Evolutionary conservation across 352 stramenopile species (phyloP), one percentile per base, ranked within the genome.

Genomic region (Pythium folliculosum): DNA sequence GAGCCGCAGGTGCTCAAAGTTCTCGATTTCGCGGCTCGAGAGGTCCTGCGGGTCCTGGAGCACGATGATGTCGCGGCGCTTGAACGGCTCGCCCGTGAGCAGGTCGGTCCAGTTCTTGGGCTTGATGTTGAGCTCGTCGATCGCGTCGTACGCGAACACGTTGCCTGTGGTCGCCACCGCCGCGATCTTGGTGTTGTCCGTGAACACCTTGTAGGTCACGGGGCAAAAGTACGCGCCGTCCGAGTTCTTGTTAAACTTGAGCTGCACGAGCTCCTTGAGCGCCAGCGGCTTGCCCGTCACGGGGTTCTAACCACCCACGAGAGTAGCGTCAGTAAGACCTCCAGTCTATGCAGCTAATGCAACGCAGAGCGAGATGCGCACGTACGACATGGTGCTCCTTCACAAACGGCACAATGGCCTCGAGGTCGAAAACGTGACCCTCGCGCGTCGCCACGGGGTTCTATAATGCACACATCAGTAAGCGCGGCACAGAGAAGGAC

Each of bases 51-150:
- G 95, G 80, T 99, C 96, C 65, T 99, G 97, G 25, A 99, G 73
- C 30, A 98, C 83, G 57, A 99, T 96, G 19, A 99, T 91, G 79
- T 99, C 91, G 58, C 92, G 94, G 63, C 88, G 84, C 62, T 92
- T 96, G 69, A 98, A 98, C 27, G 92, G 90, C 27, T 93, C 75
- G 6, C 97, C 96, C 16, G 89, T 94, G 8, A 98, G 79, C 8
- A 99, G 78, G 77, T 99, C 98, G 51, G 86, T 86, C 80, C 93
- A 99, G 81, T 98, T 99, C 75, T 99, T 99, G 7, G 93, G 67
- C 77, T 99, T 99, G 71, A 99, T 88, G 78, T 99, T 99, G 23
- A 99, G 90, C 77, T 99, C 98, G 43, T 98, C 80, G 54, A 99
- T 90, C 6, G 97, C 97, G 52, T 99, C 96, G 62, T 97, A 98